Base-by-base conservation (phyloP, 768 basidiomycete genomes). In the Leccinellum luteum region DNA sequence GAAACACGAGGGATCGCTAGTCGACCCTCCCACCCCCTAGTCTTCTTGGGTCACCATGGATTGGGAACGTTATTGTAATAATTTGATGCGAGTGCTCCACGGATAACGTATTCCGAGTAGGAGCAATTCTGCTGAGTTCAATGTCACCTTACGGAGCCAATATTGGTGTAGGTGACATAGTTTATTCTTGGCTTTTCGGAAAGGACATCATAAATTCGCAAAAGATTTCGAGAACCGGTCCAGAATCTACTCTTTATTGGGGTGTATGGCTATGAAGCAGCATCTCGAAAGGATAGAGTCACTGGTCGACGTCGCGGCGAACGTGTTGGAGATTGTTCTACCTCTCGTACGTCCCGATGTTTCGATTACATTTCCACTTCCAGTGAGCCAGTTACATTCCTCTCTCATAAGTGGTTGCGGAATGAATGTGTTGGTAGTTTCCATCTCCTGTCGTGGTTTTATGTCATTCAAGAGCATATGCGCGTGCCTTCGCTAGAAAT, bases 171-270 rank as follows among this genome's bases (percentile, higher is more conserved):
- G 61, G 61, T 8, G 55, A 62, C 32, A 23, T 57, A 6, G 5
- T 62, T 21, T 43, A 60, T 31, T 15, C 35, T 23, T 51, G 44
- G 23, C 28, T 56, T 1, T 3, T 61, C 6, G 48, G 59, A 14
- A 49, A 50, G 23, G 55, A 56, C 9, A 19, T 61, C 31, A n/a
- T 62, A 25, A 57, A 57, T 17, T 43, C 57, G 13, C 25, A 56
- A 30, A 21, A 12, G n/a, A 14, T 35, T 38, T 59, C 8, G 49
- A 57, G 12, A 38, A 47, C 5, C 44, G 55, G 3, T 59, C 55
- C 7, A 4, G 25, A 8, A 52, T 15, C n/a, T 32, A 58, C 13
- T 49, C n/a, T 25, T 25, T 25, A 14, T 21, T 21, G 45, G 54
- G 4, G 15, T 35, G 13, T 54, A 58, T 32, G 28, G 54, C 23